phyloP scores from a whole-genome alignment of 148 eudicot genomes.

The Pharnaceum exiguum region DNA sequence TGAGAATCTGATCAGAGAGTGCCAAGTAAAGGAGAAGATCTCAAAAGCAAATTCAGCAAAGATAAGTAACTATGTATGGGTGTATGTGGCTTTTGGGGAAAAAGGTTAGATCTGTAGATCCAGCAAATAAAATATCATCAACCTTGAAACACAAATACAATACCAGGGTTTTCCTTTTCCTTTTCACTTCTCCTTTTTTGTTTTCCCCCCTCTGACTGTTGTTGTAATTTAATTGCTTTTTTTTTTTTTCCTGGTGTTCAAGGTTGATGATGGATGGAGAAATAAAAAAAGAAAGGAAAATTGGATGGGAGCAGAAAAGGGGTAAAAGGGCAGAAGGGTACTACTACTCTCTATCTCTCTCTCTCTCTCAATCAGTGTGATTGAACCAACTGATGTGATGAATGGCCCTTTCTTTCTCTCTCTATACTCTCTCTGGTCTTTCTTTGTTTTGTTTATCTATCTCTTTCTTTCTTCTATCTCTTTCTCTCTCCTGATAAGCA shows the following conservation, averaged over 20 bases:
- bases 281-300: neutral
- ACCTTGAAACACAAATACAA: too few species aligned
- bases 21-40: slow-evolving; percentile 30
- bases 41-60: slow-evolving; percentile 13
- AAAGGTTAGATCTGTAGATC: slow-evolving; percentile 47
- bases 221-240: neutral
- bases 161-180: neutral
- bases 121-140: slow-evolving; percentile 24
- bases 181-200: neutral
- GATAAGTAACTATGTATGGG: neutral
- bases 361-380: slow-evolving; percentile 26
- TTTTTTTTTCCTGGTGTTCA: neutral
- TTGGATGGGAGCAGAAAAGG: neutral
- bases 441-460: too few species aligned
- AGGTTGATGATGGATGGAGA: neutral
- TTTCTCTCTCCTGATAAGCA: slow-evolving; percentile 22
- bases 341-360: neutral
- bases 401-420: neutral
- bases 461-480: too few species aligned
- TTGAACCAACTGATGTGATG: slow-evolving; percentile 18
- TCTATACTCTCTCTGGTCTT: neutral
- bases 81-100: too few species aligned
- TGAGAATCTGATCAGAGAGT: slow-evolving; percentile 10
- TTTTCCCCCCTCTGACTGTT: neutral
- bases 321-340: slow-evolving; percentile 6